phyloP scores from a whole-genome alignment of 2,329 filamentous ascomycete genomes.

The Aspergillus alliaceus region DNA sequence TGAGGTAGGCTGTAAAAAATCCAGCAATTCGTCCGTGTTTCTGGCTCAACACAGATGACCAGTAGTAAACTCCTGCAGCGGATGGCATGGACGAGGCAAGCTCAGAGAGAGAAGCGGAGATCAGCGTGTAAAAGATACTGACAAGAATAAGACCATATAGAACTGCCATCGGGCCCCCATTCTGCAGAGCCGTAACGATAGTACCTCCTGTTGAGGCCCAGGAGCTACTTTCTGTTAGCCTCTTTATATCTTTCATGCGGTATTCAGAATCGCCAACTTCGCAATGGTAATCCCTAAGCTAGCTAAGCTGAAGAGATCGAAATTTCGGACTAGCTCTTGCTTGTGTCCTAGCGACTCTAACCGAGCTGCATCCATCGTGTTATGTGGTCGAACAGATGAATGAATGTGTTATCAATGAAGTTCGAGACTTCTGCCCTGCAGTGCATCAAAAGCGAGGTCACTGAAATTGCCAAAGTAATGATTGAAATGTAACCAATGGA shows the following conservation, averaged over 20 bases:
- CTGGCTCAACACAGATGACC: conserved; percentile 54
- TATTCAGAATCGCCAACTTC: conserved; percentile 18
- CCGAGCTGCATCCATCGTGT: conserved; percentile 22
- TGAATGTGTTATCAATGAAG: neutral
- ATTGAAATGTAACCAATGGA: no score
- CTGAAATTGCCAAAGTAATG: neutral
- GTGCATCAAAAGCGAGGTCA: no score
- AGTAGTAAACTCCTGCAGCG: conserved; percentile 56
- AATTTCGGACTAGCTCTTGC: conserved; percentile 61
- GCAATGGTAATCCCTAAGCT: conserved; percentile 58
- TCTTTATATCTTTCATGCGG: neutral
- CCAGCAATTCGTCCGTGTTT: conserved; percentile 48
- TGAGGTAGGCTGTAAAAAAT: conserved; percentile 40
- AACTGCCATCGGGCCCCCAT: conserved; percentile 61
- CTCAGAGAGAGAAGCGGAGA: conserved; percentile 57
- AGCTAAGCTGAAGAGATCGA: conserved; percentile 56
- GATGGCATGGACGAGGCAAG: conserved; percentile 59
- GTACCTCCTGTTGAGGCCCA: conserved; percentile 63
- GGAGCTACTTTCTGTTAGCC: conserved; percentile 46
- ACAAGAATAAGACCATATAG: conserved; percentile 56
- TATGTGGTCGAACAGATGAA: no score
- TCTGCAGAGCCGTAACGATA: conserved; percentile 53
- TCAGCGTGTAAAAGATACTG: conserved; percentile 52
- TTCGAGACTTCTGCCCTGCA: no score
- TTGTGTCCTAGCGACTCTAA: conserved; percentile 50